Evolutionary conservation across 1,284 basidiomycete genomes (phyloP).

Genomic region (Porodaedalea pini): DNA sequence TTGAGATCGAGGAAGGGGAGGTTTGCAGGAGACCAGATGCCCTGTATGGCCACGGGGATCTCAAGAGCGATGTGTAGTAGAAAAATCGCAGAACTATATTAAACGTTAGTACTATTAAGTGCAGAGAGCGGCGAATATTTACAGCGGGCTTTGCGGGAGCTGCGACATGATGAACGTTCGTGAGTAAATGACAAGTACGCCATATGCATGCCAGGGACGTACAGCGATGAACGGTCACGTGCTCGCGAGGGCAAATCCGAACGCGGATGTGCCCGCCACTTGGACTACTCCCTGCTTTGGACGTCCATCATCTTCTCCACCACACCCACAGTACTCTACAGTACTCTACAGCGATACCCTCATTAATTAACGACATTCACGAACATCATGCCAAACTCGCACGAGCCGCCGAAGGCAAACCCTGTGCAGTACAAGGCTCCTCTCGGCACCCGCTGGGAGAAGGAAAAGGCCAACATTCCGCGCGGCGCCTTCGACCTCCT

Average conservation of each 20-base stretch:
- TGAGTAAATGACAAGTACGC: not conserved
- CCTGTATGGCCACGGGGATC: slow-evolving; percentile 70
- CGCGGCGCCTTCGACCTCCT: slow-evolving; percentile 66
- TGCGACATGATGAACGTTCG: slow-evolving; percentile 10
- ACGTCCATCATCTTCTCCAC: slow-evolving; percentile 5
- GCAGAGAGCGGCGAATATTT: not conserved
- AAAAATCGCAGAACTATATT: slow-evolving; percentile 58
- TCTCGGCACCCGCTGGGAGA: slow-evolving; percentile 76
- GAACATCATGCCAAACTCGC: slow-evolving; percentile 2
- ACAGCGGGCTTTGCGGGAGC: slow-evolving; percentile 21
- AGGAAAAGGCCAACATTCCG: slow-evolving; percentile 74
- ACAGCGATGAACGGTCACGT: not conserved
- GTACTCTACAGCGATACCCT: slow-evolving; percentile 16
- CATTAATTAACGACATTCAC: slow-evolving; percentile 6
- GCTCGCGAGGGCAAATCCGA: not conserved
- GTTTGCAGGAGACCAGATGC: slow-evolving; percentile 56
- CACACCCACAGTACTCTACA: slow-evolving; percentile 6
- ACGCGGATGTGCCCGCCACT: not conserved
- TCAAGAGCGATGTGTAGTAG: slow-evolving; percentile 76
- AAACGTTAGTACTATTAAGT: not conserved
- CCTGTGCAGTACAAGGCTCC: slow-evolving; percentile 65
- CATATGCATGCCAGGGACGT: not conserved
- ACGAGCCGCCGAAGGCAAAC: slow-evolving; percentile 56
- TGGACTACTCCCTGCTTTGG: not conserved
- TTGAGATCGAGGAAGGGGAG: slow-evolving; percentile 76